Base-by-base conservation (phyloP, 306 rosid species). In the Sicyos baderoa region DNA sequence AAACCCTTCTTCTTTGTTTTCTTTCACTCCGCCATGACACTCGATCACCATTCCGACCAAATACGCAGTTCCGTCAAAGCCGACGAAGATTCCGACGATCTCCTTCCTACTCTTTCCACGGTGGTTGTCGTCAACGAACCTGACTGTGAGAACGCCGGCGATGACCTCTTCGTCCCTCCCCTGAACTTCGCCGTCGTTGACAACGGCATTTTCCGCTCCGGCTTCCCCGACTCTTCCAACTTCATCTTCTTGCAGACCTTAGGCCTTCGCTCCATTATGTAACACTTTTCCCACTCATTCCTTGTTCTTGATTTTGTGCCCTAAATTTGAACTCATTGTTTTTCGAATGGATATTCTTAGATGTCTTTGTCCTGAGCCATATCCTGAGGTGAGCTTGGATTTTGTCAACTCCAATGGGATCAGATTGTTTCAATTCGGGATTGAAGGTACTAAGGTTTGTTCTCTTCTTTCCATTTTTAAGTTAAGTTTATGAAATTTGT, bases 311-410 rank as follows among this genome's bases (percentile, higher is more conserved):
- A 4, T 61, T 47, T 74, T 42, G 53, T 44, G 3, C 3, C 2
- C 4, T n/a, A 45, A 6, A 37, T 16, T 1, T 42, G 56, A 72
- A 22, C 40, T 45, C 14, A 54, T 70, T 75, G 68, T 77, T 66
- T 25, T 44, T 67, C 70, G 9, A 52, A 54, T 68, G 79, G 58
- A 42, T 76, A 5, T 63, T 42, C n/a, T 15, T 72, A 94, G 99
- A 82, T 90, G 89, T 81, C 79, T 94, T 72, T 94, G 99, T 62
- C 95, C 99, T 45, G 99, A 94, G 82, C 96, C 96, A 44, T 94
- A 94, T 79, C 89, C 95, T 0, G 92, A 84, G 80, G 77, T 82
- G 3, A 90, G 84, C 80, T 72, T 84, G 86, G 99, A 94, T 77
- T 94, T 94, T 44, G 84, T 94, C 71, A 94, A 90, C 79, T 85